phyloP scores from a whole-genome alignment of 2,329 filamentous ascomycete species.

The Gaeumannomyces sp. region DNA sequence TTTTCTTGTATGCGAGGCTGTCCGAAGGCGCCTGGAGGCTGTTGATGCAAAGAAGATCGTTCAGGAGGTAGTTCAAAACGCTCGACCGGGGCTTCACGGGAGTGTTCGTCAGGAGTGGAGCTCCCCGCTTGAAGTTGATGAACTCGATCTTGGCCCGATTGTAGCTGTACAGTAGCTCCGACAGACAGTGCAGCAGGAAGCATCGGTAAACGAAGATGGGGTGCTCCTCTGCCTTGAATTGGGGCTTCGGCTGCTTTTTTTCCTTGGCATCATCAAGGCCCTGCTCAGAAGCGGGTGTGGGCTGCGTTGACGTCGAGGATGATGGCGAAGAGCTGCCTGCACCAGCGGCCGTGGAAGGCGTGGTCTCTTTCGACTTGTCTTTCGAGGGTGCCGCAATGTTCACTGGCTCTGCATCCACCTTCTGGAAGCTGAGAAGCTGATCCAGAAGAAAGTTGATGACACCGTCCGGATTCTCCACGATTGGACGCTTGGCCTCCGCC shows the following conservation, averaged over 20 bases:
- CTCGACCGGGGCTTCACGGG: conserved; percentile 91
- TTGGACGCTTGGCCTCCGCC: conserved; percentile 69
- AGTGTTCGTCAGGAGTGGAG: conserved; percentile 74
- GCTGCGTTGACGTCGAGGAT: conserved; percentile 15
- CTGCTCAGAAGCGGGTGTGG: conserved; percentile 14
- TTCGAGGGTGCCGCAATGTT: not conserved
- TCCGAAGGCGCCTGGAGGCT: conserved; percentile 59
- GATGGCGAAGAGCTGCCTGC: not conserved
- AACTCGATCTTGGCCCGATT: conserved; percentile 96
- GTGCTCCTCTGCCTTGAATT: conserved; percentile 88
- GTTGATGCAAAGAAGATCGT: conserved; percentile 62
- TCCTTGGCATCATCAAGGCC: conserved; percentile 37
- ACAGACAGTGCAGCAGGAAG: conserved; percentile 86
- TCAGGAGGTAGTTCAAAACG: conserved; percentile 88
- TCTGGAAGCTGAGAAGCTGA: conserved; percentile 84
- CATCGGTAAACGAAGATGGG: conserved; percentile 95
- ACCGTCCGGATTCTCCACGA: conserved; percentile 88
- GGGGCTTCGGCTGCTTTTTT: conserved; percentile 62
- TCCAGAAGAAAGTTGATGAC: conserved; percentile 92
- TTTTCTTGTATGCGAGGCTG: conserved; percentile 75
- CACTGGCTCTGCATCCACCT: conserved; percentile 69
- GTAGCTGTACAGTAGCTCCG: conserved; percentile 86
- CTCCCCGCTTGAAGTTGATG: conserved; percentile 95
- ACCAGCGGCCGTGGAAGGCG: not conserved
- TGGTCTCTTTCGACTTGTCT: conserved; percentile 1